These are phyloP conservation scores for Monosporozyma siamensis DNA, from an alignment of 805 yeast genomes.

Conservation along the genomic window DNA sequence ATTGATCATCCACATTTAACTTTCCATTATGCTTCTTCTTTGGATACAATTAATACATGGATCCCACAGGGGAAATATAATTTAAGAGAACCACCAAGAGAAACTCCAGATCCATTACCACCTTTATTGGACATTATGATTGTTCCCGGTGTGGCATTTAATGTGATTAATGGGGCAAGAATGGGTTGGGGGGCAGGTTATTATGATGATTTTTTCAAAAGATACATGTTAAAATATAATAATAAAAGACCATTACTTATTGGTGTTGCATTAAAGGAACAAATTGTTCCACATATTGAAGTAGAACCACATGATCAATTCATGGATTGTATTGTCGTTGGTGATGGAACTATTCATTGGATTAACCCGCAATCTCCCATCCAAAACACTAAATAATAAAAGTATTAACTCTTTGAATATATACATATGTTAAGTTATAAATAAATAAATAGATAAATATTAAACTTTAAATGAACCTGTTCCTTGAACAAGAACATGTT, in stretches of 20 bases:
- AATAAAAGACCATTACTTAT: constrained; percentile 21
- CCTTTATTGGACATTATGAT: constrained; percentile 54
- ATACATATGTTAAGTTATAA: no score
- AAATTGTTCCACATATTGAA: constrained; percentile 18
- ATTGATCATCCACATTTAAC: constrained; percentile 37
- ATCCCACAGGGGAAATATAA: constrained; percentile 60
- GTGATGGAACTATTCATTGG: constrained; percentile 20
- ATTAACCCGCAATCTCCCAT: no score
- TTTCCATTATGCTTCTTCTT: constrained; percentile 43
- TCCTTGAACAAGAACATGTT: constrained; percentile 47
- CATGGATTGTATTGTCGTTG: constrained; percentile 26
- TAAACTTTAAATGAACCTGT: constrained; percentile 34
- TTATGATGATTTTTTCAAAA: constrained; percentile 66
- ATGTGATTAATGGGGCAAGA: constrained; percentile 35
- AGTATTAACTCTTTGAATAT: no score
- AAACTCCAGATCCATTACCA: constrained; percentile 21
- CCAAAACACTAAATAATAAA: no score
- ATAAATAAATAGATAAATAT: constrained; percentile 36
- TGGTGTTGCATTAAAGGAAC: constrained; percentile 26
- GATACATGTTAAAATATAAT: constrained; percentile 32
- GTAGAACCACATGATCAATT: constrained; percentile 25
- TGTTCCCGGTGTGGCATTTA: constrained; percentile 80
- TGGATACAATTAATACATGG: constrained; percentile 37
- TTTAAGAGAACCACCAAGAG: constrained; percentile 53
- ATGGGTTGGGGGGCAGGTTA: constrained; percentile 92